Conservation (phyloP, 805 yeast species). For the Sugiyamaella mastotermitis region DNA sequence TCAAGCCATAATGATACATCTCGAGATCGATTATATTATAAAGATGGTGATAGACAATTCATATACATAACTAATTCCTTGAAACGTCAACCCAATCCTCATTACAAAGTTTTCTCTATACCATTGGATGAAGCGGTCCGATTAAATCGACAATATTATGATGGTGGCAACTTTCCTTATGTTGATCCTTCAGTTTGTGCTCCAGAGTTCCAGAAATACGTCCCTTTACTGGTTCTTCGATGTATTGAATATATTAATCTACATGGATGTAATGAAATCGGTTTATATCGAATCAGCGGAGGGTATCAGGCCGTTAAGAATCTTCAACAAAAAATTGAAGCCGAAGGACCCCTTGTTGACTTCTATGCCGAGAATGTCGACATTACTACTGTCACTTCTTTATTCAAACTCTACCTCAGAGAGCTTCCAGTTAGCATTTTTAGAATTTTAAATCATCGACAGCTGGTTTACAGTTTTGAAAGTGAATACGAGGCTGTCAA, state of each 20-base stretch:
- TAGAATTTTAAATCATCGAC: no score
- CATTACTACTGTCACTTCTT: slow-evolving; percentile 27
- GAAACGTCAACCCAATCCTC: background rate
- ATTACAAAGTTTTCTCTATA: slow-evolving; percentile 17
- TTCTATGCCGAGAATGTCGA: slow-evolving; percentile 22
- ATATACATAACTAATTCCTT: no score
- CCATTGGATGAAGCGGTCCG: slow-evolving; percentile 16
- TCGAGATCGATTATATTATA: no score
- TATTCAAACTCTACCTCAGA: slow-evolving; percentile 26
- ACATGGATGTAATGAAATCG: slow-evolving; percentile 27
- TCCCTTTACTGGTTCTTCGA: slow-evolving; percentile 18
- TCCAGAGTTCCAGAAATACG: slow-evolving; percentile 9
- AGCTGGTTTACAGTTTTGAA: no score
- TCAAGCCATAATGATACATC: no score
- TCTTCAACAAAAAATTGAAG: slow-evolving; percentile 17
- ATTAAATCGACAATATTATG: slow-evolving; percentile 6
- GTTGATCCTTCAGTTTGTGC: slow-evolving; percentile 11
- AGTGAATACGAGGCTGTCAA: no score
- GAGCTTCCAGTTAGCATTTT: slow-evolving; percentile 25
- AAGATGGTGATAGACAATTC: no score
- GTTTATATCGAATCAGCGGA: slow-evolving; percentile 28
- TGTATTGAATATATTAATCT: slow-evolving; percentile 18
- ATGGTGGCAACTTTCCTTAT: no score
- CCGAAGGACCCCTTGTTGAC: slow-evolving; percentile 17
- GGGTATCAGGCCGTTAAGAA: slow-evolving; percentile 20